Evolutionary conservation across 177 flowering plant species (phyloP).

Genomic region (Telopea speciosissima): DNA sequence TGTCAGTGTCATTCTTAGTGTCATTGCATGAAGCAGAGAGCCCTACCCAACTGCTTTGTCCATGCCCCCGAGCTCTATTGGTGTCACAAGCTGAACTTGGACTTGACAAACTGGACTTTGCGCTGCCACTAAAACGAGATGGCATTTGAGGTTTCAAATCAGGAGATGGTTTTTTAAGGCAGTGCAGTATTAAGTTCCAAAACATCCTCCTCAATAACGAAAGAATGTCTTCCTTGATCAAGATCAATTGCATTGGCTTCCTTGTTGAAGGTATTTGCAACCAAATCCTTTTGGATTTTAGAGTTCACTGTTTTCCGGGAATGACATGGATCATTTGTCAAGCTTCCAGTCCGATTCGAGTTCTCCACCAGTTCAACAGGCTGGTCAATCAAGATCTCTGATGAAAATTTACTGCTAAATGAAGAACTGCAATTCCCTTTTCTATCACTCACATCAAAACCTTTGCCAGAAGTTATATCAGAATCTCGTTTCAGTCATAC

Average conservation of each 20-base stretch:
- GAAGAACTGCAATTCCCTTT: conserved; percentile 12
- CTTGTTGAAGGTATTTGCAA: conserved; percentile 8
- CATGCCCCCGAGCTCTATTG: conserved; percentile 4
- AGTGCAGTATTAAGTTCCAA: conserved; percentile 8
- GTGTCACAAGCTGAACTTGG: conserved; percentile 11
- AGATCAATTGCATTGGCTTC: conserved; percentile 5
- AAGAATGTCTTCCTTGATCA: conserved; percentile 18
- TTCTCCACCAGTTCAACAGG: conserved; percentile 9
- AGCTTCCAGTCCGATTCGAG: too few relatives aligned
- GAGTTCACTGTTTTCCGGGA: conserved; percentile 9
- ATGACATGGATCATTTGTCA: conserved; percentile 9
- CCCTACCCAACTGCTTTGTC: conserved; percentile 6
- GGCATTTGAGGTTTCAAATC: conserved; percentile 11
- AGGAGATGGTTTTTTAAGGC: conserved; percentile 9
- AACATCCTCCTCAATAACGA: conserved; percentile 17
- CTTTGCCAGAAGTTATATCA: conserved; percentile 15
- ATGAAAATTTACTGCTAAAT: not conserved
- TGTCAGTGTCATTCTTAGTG: conserved; percentile 7
- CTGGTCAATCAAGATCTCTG: conserved; percentile 18
- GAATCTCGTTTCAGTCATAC: too few relatives aligned
- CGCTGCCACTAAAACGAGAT: conserved; percentile 6
- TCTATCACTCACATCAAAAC: conserved; percentile 3
- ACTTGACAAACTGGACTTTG: conserved; percentile 11
- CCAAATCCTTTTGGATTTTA: conserved; percentile 10
- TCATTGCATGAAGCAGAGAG: conserved; percentile 9